These are phyloP conservation scores for Oryza glumipatula DNA, from an alignment of 176 grass and related monocot genomes.

Conservation along the genomic window DNA sequence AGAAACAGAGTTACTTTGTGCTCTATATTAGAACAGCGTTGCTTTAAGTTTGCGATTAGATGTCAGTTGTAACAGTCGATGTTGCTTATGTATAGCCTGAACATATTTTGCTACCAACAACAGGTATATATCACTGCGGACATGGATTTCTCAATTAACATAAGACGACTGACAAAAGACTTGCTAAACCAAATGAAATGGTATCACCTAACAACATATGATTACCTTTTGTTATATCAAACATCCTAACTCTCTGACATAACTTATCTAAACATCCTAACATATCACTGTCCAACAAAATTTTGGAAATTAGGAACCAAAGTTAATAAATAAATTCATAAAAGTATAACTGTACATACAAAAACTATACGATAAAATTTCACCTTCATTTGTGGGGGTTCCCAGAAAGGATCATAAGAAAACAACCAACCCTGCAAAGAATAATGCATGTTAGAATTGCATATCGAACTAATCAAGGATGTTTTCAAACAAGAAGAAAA, in stretches of 20 bases:
- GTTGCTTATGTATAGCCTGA: neutral
- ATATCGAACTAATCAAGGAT: constrained; percentile 30
- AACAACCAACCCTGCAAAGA: constrained; percentile 81
- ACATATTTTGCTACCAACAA: constrained; percentile 16
- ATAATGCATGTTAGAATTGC: constrained; percentile 32
- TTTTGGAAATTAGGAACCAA: too few relatives aligned
- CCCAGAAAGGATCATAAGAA: constrained; percentile 91
- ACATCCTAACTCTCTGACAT: neutral
- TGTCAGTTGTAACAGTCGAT: neutral
- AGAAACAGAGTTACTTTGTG: neutral
- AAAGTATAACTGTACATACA: constrained; percentile 12
- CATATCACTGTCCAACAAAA: too few relatives aligned
- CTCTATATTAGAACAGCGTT: neutral
- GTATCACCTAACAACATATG: constrained; percentile 13
- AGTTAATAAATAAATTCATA: too few relatives aligned
- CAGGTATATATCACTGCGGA: neutral
- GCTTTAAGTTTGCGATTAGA: constrained; percentile 23
- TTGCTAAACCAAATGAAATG: neutral
- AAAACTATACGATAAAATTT: constrained; percentile 18
- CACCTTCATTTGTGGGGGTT: constrained; percentile 93
- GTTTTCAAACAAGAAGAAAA: constrained; percentile 12
- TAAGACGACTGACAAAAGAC: neutral
- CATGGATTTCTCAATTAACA: constrained; percentile 4
- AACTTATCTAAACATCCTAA: neutral
- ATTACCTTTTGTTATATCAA: constrained; percentile 2